Evolutionary conservation across 495 filamentous ascomycete genomes (phyloP).

Genomic region (Lasiosphaeria ovina): DNA sequence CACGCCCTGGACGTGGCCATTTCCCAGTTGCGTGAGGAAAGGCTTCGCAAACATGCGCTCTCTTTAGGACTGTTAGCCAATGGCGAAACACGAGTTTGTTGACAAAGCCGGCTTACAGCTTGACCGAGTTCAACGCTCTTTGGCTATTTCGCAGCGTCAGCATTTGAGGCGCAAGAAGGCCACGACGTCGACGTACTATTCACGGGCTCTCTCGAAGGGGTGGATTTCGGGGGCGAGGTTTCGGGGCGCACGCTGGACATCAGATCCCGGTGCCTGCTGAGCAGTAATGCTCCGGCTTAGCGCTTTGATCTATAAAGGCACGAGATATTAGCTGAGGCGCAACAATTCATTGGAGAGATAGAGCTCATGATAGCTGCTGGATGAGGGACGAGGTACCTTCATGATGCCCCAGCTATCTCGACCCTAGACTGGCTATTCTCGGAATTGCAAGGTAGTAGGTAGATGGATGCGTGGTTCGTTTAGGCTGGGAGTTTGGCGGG

Average conservation of each 20-base stretch:
- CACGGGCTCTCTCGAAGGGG: slow-evolving; percentile 90
- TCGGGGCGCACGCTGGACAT: slow-evolving; percentile 54
- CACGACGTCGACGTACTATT: slow-evolving; percentile 54
- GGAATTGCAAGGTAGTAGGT: neutral
- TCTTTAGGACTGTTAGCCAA: slow-evolving; percentile 14
- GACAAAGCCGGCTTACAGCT: slow-evolving; percentile 49
- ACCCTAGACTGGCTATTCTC: no score
- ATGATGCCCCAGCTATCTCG: slow-evolving; percentile 11
- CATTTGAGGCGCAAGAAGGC: neutral
- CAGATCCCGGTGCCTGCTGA: slow-evolving; percentile 75
- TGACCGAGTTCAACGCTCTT: slow-evolving; percentile 69
- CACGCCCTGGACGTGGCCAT: slow-evolving; percentile 92
- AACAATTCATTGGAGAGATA: neutral
- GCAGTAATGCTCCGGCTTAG: slow-evolving; percentile 75
- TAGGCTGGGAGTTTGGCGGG: neutral
- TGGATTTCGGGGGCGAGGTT: slow-evolving; percentile 92
- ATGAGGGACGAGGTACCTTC: slow-evolving; percentile 20
- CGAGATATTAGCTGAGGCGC: slow-evolving; percentile 11
- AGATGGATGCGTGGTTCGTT: neutral
- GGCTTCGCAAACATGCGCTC: slow-evolving; percentile 95
- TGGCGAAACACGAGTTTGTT: neutral
- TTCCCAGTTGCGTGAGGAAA: slow-evolving; percentile 82
- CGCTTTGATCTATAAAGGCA: slow-evolving; percentile 71
- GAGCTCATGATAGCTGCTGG: neutral
- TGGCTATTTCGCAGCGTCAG: slow-evolving; percentile 21